Evolutionary conservation across 1,284 basidiomycete species (phyloP).

Genomic region (Leccinum solheimii): DNA sequence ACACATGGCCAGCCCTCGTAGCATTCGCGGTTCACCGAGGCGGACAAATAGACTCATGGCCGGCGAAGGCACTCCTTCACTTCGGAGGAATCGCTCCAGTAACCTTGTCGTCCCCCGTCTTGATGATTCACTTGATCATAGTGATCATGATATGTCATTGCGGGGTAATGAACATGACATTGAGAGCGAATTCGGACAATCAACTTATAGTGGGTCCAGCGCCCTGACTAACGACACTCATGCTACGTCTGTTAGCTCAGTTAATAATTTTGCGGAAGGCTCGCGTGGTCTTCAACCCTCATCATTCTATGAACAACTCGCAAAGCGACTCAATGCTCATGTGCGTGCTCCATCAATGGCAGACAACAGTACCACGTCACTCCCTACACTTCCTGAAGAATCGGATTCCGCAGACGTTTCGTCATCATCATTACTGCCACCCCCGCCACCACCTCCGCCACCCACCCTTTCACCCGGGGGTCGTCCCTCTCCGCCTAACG

Average conservation of each 20-base stretch:
- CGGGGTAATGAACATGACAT: conserved; percentile 51
- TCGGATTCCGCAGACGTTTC: conserved; percentile 24
- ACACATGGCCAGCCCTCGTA: conserved; percentile 61
- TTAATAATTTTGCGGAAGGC: conserved; percentile 37
- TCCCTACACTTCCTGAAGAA: conserved; percentile 44
- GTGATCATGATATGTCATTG: conserved; percentile 38
- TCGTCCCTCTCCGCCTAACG: conserved; percentile 30
- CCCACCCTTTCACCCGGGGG: conserved; percentile 24
- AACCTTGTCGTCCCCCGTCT: conserved; percentile 45
- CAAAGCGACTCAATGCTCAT: conserved; percentile 43
- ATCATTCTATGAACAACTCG: conserved; percentile 61
- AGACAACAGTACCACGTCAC: conserved; percentile 18
- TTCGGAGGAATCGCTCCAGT: conserved; percentile 40
- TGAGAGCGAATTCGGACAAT: conserved; percentile 57
- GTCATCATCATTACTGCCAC: conserved; percentile 33
- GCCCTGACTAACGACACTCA: conserved; percentile 50
- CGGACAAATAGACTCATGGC: conserved; percentile 42
- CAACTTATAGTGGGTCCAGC: conserved; percentile 46
- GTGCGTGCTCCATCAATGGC: conserved; percentile 33
- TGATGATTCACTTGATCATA: conserved; percentile 45
- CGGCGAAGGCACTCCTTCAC: conserved; percentile 39
- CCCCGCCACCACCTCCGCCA: conserved; percentile 35
- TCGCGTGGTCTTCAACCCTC: conserved; percentile 40
- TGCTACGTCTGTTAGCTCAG: conserved; percentile 58
- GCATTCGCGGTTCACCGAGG: conserved; percentile 64